These are phyloP conservation scores for Amesomyces nigricolor DNA, from an alignment of 2,329 filamentous ascomycete species.

Conservation along the genomic window DNA sequence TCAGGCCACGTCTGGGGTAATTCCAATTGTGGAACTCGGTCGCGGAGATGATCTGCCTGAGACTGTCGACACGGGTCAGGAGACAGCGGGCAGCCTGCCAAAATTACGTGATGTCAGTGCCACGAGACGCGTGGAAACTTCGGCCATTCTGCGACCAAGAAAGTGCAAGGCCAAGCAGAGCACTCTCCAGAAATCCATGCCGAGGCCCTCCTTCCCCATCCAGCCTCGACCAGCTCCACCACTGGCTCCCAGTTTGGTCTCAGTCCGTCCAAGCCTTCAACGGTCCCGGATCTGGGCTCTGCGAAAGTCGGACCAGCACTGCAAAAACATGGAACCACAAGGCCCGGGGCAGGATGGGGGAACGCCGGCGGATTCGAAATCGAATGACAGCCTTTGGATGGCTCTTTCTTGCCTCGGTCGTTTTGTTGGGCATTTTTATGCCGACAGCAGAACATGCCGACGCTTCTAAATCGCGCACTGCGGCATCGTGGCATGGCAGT, in stretches of 20 bases:
- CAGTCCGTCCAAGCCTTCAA: background rate
- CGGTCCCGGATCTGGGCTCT: background rate
- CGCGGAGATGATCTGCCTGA: constrained; percentile 2
- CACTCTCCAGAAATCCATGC: background rate
- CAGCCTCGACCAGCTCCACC: background rate
- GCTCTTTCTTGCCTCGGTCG: too few species aligned
- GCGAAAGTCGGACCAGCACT: background rate
- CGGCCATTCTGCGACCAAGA: background rate
- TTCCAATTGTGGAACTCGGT: background rate
- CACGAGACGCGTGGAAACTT: constrained; percentile 1
- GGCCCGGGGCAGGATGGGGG: too few species aligned
- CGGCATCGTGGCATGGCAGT: too few species aligned
- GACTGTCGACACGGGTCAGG: background rate
- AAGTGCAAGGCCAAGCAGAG: background rate
- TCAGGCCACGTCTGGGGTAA: constrained; percentile 11
- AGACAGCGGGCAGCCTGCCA: background rate
- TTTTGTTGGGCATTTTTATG: too few species aligned
- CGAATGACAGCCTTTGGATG: too few species aligned
- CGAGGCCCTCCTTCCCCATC: background rate
- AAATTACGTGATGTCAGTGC: constrained; percentile 5
- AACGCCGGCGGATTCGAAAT: too few species aligned
- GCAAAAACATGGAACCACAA: too few species aligned
- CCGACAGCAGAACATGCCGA: too few species aligned
- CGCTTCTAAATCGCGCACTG: too few species aligned
- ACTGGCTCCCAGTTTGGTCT: background rate